Evolutionary conservation across 1,284 basidiomycete species (phyloP), one percentile per base, ranked within the genome.

Genomic region (Sphagnurus paluster): DNA sequence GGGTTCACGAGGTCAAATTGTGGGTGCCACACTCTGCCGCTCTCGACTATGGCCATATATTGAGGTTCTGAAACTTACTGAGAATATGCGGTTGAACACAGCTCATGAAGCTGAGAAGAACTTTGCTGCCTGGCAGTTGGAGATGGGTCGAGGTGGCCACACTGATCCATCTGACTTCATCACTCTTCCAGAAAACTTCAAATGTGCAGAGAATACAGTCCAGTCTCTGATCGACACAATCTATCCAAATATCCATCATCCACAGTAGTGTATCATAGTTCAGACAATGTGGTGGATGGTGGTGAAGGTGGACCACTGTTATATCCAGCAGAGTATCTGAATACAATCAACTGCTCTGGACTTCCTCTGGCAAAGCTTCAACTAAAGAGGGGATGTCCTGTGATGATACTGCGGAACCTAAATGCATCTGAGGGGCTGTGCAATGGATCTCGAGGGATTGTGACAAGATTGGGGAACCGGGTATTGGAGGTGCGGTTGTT

Each of bases 391-490:
- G 54, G 56, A 2, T 52, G 46, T 41, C 66, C 68, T 3, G 16
- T 73, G 0, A 69, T 72, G 13, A 46, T 72, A 0, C 48, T 73
- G 0, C 55, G 64, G 4, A 73, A 72, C 39, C 49, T 73, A 1
- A 51, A 50, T 21, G 60, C 64, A 26, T 24, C 38, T 1, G 39
- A 55, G 28, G 69, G 70, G 1, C 54, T 72, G 1, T 71, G 69
- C 50, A 71, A 72, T 63, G 65, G 69, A 1, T 67, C 63, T 0
- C 37, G 63, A 0, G 49, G 62, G 41, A 39, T 63, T 2, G 6
- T 72, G 1, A 44, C 29, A 1, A 20, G 46, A 6, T 54, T 58
- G 36, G 17, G 34, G 3, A 20, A 50, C 2, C 34, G 58, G 4
- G 58, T 69, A 10, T 39, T 70, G 2, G 55, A 69, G 36, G 55